Conservation (phyloP, 2,329 filamentous ascomycete species). For the Cordyceps pruinosa region DNA sequence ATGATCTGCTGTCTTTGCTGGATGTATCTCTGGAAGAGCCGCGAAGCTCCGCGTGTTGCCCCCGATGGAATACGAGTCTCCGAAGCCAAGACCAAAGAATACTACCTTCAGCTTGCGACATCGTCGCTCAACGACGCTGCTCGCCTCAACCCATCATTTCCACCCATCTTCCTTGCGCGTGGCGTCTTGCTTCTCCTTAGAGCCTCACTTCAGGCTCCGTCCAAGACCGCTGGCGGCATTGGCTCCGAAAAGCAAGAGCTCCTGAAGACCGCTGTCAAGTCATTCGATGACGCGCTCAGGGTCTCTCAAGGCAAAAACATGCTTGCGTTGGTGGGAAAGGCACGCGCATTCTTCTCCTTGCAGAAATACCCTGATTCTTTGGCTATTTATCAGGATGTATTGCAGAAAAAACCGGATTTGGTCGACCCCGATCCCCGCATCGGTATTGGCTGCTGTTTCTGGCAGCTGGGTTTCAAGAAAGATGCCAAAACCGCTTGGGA, state of each 20-base stretch:
- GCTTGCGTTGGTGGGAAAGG: slow-evolving; percentile 85
- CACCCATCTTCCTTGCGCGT: slow-evolving; percentile 82
- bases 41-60: slow-evolving; percentile 61
- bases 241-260: slow-evolving; percentile 73
- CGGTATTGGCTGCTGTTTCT: slow-evolving; percentile 93
- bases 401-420: slow-evolving; percentile 79
- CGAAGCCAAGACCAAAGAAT: slow-evolving; percentile 84
- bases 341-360: slow-evolving; percentile 78
- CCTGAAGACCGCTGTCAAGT: slow-evolving; percentile 78
- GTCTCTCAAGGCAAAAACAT: slow-evolving; percentile 82
- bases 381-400: slow-evolving; percentile 76
- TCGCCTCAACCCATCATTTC: slow-evolving; percentile 84
- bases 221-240: slow-evolving; percentile 58
- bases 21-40: slow-evolving; percentile 85
- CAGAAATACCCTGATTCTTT: slow-evolving; percentile 81
- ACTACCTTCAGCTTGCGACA: slow-evolving; percentile 86
- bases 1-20: slow-evolving; percentile 81
- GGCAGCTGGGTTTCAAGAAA: slow-evolving; percentile 91
- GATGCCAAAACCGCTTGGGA: slow-evolving; percentile 90
- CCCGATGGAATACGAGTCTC: slow-evolving; percentile 57
- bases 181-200: slow-evolving; percentile 84
- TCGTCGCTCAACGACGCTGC: slow-evolving; percentile 91
- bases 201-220: slow-evolving; percentile 73
- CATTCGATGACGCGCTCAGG: slow-evolving; percentile 88
- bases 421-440: slow-evolving; percentile 92